Evolutionary conservation across 1,284 basidiomycete species (phyloP), one percentile per base, ranked within the genome.

Genomic region (Trichosporon sp.): DNA sequence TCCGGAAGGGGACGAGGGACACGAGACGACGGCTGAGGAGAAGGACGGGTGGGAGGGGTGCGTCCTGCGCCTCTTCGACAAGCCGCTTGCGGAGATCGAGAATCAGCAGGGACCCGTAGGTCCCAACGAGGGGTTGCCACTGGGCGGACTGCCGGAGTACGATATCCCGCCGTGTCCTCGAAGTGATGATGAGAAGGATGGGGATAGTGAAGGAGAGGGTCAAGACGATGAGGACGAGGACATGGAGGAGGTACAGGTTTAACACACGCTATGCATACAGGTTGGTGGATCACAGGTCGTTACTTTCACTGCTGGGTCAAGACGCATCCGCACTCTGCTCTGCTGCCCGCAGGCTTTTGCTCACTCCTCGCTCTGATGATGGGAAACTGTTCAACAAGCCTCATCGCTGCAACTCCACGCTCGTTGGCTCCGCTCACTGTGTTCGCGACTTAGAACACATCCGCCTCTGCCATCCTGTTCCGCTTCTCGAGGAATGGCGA

Each of bases 401-500:
- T 26, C 26, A 26, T 26, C 26, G 26, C 26, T 26, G 26, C 26
- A 26, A 26, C 26, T 26, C 26, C 26, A 26, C 26, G 26, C 26
- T 26, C 26, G 26, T 26, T 26, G 26, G 26, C 26, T 26, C 26
- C 26, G 26, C 26, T 26, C 26, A 26, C 26, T 26, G 26, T 26
- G 26, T 26, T 26, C 26, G 26, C 26, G 26, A 26, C 26, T 26
- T 37, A 66, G 37, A 63, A 65, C 46, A 70, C 40, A 38, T 67
- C 69, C 63, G 68, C 63, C 67, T 69, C 68, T 14, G 66, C 51
- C 26, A 72, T 72, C 51, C 66, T 67, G 19, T 68, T 74, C 65
- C 78, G 69, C 69, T 72, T 71, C 66, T 69, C 65, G 48, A 81
- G 69, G 40, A 76, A 56, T 5, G 63, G 70, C 26, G 59, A 68